phyloP scores from a whole-genome alignment of 306 rosid genomes.

The Begonia loranthoides region DNA sequence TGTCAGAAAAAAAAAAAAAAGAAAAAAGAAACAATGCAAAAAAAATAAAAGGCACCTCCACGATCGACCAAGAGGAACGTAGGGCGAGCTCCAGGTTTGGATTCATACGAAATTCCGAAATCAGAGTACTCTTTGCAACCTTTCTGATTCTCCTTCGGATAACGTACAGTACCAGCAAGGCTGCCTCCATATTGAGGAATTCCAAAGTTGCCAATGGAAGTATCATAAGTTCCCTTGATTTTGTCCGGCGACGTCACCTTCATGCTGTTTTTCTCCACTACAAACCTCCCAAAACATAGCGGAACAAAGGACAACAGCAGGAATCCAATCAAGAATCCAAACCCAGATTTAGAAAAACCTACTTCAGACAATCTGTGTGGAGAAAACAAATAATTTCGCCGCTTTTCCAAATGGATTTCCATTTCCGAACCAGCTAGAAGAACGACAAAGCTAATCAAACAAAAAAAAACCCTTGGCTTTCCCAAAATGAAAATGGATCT shows the following conservation, averaged over 20 bases:
- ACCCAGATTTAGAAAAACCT: constrained; percentile 47
- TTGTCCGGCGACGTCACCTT: constrained; percentile 77
- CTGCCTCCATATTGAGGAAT: constrained; percentile 98
- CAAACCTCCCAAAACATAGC: constrained; percentile 49
- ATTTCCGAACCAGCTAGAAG: neutral
- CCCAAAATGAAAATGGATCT: too few relatives aligned
- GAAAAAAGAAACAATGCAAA: constrained; percentile 1
- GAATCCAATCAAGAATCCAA: constrained; percentile 52
- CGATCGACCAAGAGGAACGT: constrained; percentile 87
- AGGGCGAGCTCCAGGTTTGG: constrained; percentile 82
- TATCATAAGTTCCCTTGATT: constrained; percentile 67
- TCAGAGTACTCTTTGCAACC: constrained; percentile 78
- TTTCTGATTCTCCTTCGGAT: constrained; percentile 72
- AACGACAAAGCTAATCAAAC: neutral
- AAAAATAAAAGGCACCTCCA: constrained; percentile 47
- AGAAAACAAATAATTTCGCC: constrained; percentile 5
- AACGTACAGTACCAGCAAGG: constrained; percentile 78
- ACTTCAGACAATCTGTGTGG: constrained; percentile 14
- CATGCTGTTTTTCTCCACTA: constrained; percentile 97
- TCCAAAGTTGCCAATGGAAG: constrained; percentile 98
- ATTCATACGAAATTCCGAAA: constrained; percentile 51
- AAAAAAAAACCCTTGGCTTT: too few relatives aligned
- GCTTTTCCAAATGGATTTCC: constrained; percentile 5
- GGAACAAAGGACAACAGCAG: constrained; percentile 34
- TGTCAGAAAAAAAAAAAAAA: neutral